Percentiles rank a stretch among this genome's conserved stretches.
phyloP scores from a whole-genome alignment of 192 early-diverging fungal genomes.

The Chytriomyces sp. region DNA sequence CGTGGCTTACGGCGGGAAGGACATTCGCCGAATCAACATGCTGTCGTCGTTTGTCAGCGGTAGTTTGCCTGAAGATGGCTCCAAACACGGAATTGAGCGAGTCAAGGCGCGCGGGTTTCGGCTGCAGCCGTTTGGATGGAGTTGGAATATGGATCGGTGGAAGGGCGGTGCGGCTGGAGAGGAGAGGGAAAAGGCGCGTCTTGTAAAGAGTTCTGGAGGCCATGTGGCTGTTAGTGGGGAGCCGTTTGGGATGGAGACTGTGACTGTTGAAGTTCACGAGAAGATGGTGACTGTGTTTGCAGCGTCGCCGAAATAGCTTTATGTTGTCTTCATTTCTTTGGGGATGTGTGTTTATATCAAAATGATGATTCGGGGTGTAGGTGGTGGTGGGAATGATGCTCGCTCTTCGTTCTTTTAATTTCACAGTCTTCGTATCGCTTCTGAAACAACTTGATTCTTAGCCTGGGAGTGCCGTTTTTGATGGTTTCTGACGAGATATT shows the following conservation, averaged over 20 bases:
- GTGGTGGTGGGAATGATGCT: no score
- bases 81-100: neutral
- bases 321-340: no score
- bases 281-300: conserved; percentile 35
- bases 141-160: conserved; percentile 11
- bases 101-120: conserved; percentile 12
- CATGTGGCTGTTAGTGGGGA: conserved; percentile 43
- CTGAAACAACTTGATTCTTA: no score
- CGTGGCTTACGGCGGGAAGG: conserved; percentile 24
- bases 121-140: conserved; percentile 26
- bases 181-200: conserved; percentile 7
- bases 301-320: neutral
- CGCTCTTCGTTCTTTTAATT: no score
- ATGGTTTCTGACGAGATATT: no score
- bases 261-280: conserved; percentile 46
- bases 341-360: no score
- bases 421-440: no score
- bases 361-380: no score
- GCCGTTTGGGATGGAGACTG: conserved; percentile 26
- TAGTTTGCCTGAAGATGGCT: neutral
- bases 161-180: neutral
- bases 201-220: neutral
- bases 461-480: no score
- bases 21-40: conserved; percentile 1
- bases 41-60: conserved; percentile 2